phyloP scores from a whole-genome alignment of 2,329 filamentous ascomycete species.

The Lasiodiplodia hormozganensis region DNA sequence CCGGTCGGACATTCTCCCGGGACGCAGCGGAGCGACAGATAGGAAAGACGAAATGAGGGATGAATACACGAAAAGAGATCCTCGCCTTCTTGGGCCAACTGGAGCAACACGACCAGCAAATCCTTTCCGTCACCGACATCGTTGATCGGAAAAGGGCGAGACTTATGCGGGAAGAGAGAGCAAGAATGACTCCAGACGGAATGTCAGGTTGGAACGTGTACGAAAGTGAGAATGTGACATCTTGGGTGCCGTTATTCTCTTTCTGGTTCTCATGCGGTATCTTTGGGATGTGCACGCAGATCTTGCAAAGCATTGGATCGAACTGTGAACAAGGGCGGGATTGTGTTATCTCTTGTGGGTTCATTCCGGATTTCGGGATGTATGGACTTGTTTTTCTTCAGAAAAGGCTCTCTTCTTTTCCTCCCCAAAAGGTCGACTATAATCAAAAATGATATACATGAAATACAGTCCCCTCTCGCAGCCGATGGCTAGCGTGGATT shows the following conservation, averaged over 20 bases:
- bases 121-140: background rate
- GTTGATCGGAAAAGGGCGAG: background rate
- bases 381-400: background rate
- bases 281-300: background rate
- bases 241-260: background rate
- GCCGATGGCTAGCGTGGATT: too few relatives aligned
- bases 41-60: constrained; percentile 18
- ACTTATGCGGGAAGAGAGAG: background rate
- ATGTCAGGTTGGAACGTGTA: background rate
- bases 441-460: background rate
- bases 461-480: background rate
- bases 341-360: background rate
- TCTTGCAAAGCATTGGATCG: constrained; percentile 1
- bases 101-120: background rate
- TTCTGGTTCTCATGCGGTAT: background rate
- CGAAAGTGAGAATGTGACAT: background rate
- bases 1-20: background rate
- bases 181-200: background rate
- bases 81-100: background rate
- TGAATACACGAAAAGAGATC: constrained; percentile 4
- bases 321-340: background rate
- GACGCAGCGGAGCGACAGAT: constrained; percentile 2
- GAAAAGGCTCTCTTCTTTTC: background rate
- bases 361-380: background rate
- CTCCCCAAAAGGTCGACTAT: background rate